Evolutionary conservation across 805 yeast genomes (phyloP), one percentile per base, ranked within the genome.

Genomic region (Suhomyces sp.): DNA sequence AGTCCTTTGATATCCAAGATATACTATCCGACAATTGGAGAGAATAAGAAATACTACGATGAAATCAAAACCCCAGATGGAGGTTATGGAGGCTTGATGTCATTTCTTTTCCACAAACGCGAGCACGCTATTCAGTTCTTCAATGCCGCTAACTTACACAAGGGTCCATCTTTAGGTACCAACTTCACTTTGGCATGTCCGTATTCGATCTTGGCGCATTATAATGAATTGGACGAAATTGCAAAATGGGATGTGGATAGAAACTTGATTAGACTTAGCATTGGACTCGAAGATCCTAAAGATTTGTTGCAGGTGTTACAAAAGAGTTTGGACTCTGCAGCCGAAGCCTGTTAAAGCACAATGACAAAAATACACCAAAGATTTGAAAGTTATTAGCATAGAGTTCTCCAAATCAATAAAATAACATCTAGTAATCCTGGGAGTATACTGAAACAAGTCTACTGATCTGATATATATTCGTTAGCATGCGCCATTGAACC

Each of bases 141-240:
- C 72, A 84, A 92, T 68, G 76, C 82, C 6, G 79, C 84, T 36
- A 73, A 78, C 47, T 70, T 88, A 56, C 87, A 90, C 55, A 92
- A 92, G 71, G 97, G 97, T 2, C 97, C 97, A 3, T 86, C 94
- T 13, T 77, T 91, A 59, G 97, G 97, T 10, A 90, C 97, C 0
- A 91, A 88, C 70, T 89, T 90, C 72, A 87, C 96, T 0, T 74
- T 91, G 60, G 91, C 91, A 5, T 91, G 96, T 66, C 97, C 97
- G 7, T 92, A 92, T 69, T 80, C 96, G 6, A 81, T 92, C 46
- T 75, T 92, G 54, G 96, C 96, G 2, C 97, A 91, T 67, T 90
- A 84, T 68, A 79, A 77, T 51, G 97, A 91, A 68, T 71, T 90
- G 52, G 93, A 89, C 54, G 90, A 85, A 62, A 86, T 88, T 22